Evolutionary conservation across 2,329 filamentous ascomycete genomes (phyloP), one percentile per base, ranked within the genome.

Genomic region (Albifimbria verrucaria): DNA sequence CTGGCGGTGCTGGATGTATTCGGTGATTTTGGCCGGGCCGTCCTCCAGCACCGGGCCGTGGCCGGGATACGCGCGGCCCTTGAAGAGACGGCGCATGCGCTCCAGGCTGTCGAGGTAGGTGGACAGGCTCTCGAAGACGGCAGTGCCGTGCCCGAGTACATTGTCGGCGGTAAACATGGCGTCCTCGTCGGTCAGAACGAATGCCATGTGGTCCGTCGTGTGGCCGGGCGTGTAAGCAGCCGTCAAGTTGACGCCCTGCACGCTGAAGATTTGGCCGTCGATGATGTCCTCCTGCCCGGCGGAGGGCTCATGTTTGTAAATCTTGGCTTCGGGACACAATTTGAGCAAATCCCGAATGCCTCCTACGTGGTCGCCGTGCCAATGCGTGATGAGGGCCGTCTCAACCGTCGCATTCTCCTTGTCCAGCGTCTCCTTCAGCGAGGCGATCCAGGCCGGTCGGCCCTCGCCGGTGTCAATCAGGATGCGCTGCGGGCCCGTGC

Each of bases 381-480:
- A 96, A 69, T 99, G 94, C 0, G 92, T 95, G 48, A 99, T 77
- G 21, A 99, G 77, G 0, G 86, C 85, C 18, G 78, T 75, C n/a
- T 83, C 77, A 22, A 97, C 76, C 0, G 77, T 81, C 20, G 88
- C 87, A 22, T 85, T 79, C 67, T 96, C 89, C 22, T 83, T 72
- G 7, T 76, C 69, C 3, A 97, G 78, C 0, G 87, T 82, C 4
- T 77, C 72, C 57, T 82, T 80, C 32, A 99, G 72, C 0, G 82
- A 80, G 0, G 78, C 69, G 42, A 84, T 78, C 93, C 93, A 99
- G 28, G 81, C 78, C 2, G 86, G 82, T 53, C 77, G 82, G 46
- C 93, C 94, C 70, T 96, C 88, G 48, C 89, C 94, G 0, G 92
- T 96, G 72, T 99, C 94, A 64, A 99, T 85, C 21, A 99, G 81